These are phyloP conservation scores for Aureobasidium sp. DNA, from an alignment of 2,329 filamentous ascomycete species.

Conservation along the genomic window DNA sequence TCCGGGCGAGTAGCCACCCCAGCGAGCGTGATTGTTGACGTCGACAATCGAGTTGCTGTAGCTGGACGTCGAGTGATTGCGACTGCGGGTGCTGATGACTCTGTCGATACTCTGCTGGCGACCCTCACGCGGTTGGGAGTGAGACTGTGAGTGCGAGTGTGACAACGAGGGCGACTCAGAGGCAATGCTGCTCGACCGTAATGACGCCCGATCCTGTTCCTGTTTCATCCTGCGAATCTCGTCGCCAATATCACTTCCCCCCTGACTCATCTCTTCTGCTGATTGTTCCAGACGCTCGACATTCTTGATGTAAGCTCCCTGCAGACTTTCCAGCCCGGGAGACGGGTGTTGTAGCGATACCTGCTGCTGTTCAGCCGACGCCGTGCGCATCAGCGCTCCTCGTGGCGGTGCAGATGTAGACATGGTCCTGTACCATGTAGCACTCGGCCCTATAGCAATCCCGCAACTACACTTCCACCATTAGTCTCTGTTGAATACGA, in stretches of 20 bases:
- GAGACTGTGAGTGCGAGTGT: too few relatives aligned
- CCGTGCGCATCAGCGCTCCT: conserved; percentile 12
- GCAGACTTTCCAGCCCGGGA: conserved; percentile 13
- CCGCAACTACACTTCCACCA: not conserved
- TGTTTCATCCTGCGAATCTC: conserved; percentile 66
- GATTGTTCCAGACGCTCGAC: conserved; percentile 67
- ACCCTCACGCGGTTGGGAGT: not conserved
- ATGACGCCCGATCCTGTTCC: conserved; percentile 61
- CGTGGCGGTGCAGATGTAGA: not conserved
- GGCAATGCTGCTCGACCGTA: conserved; percentile 26
- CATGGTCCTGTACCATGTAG: not conserved
- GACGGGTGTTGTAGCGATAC: conserved; percentile 13
- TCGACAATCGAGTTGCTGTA: conserved; percentile 58
- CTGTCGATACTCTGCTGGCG: not conserved
- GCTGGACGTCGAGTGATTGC: conserved; percentile 34
- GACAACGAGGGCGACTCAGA: not conserved
- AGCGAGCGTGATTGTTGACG: conserved; percentile 56
- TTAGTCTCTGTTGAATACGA: not conserved
- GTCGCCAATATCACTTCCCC: conserved; percentile 64
- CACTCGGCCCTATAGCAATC: not conserved
- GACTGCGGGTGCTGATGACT: conserved; percentile 24
- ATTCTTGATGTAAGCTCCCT: conserved; percentile 38
- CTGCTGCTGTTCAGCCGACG: conserved; percentile 10
- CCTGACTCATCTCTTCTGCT: conserved; percentile 64
- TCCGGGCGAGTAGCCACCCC: conserved; percentile 61